Percentiles rank a stretch among this genome's conserved stretches.
These are phyloP conservation scores for Craterostigma plantagineum DNA, from an alignment of 257 asterid genomes.

Conservation along the genomic window DNA sequence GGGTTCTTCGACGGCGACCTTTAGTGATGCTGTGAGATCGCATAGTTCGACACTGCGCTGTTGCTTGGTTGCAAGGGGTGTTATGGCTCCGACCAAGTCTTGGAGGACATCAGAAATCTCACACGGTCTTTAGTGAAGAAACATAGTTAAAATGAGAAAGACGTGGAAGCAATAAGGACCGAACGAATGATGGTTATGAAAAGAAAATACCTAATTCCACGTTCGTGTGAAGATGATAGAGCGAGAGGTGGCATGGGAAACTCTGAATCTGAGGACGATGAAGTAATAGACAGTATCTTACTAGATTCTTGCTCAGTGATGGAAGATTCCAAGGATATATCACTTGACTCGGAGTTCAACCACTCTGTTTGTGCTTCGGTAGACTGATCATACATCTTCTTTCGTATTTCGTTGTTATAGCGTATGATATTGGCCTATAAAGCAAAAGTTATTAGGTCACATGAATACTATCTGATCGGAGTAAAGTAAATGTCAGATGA, in stretches of 20 bases:
- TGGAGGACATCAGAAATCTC: slow-evolving; percentile 43
- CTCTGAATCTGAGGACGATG: slow-evolving; percentile 43
- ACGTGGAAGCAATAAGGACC: background rate
- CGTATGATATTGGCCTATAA: slow-evolving; percentile 67
- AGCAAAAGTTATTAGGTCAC: slow-evolving; percentile 3
- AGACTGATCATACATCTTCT: slow-evolving; percentile 32
- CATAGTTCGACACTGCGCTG: slow-evolving; percentile 39
- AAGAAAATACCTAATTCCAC: slow-evolving; percentile 42
- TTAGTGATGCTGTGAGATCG: slow-evolving; percentile 40
- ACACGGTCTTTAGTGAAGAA: slow-evolving; percentile 46
- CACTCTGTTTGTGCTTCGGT: slow-evolving; percentile 16
- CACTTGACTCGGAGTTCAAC: slow-evolving; percentile 17
- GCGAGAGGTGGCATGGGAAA: slow-evolving; percentile 93
- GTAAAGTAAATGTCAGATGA: no score
- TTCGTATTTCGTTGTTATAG: slow-evolving; percentile 38
- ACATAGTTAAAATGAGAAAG: background rate
- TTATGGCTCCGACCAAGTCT: slow-evolving; percentile 69
- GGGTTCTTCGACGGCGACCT: slow-evolving; percentile 79
- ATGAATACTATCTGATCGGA: no score
- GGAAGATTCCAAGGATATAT: slow-evolving; percentile 14
- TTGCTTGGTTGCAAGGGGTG: slow-evolving; percentile 65
- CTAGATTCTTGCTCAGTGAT: slow-evolving; percentile 19
- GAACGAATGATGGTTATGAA: background rate
- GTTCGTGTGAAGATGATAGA: slow-evolving; percentile 57
- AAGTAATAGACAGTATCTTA: slow-evolving; percentile 22